A percentile compares a stretch with the other conserved stretches of the same genome.
Evolutionary conservation across 495 filamentous ascomycete species (phyloP).

Genomic region (Darksidea phi): DNA sequence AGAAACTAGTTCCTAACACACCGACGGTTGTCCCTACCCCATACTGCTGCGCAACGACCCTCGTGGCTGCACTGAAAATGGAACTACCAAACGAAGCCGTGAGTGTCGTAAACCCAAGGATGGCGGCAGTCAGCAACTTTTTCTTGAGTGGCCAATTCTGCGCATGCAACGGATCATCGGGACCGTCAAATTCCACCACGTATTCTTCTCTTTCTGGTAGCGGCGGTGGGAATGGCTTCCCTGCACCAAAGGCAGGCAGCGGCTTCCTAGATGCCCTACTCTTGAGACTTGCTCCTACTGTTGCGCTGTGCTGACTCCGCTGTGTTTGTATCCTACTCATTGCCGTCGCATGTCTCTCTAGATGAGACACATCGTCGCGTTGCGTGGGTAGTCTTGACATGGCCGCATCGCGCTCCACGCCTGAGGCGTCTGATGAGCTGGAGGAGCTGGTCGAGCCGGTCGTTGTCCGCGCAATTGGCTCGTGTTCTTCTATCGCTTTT

Average conservation of each 20-base stretch:
- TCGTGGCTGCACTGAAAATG: constrained; percentile 66
- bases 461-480: constrained; percentile 27
- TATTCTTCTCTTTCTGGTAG: constrained; percentile 75
- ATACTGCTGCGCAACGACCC: constrained; percentile 52
- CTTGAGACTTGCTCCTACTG: constrained; percentile 61
- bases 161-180: constrained; percentile 74
- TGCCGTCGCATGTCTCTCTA: constrained; percentile 73
- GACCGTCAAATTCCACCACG: constrained; percentile 82
- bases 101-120: constrained; percentile 77
- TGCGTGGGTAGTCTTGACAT: constrained; percentile 64
- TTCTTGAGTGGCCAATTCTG: constrained; percentile 78
- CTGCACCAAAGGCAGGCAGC: constrained; percentile 62
- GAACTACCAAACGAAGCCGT: constrained; percentile 69
- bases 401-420: constrained; percentile 35
- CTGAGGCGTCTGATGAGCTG: constrained; percentile 45
- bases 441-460: constrained; percentile 47
- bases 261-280: constrained; percentile 56
- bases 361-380: constrained; percentile 46
- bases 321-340: constrained; percentile 75
- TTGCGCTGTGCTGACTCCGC: constrained; percentile 69
- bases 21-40: constrained; percentile 59
- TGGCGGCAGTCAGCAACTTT: constrained; percentile 69
- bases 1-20: constrained; percentile 65
- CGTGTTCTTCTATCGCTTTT: constrained; percentile 38
- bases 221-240: constrained; percentile 73